Base-by-base conservation (phyloP, 768 basidiomycete genomes). In the Lentinula boryana region DNA sequence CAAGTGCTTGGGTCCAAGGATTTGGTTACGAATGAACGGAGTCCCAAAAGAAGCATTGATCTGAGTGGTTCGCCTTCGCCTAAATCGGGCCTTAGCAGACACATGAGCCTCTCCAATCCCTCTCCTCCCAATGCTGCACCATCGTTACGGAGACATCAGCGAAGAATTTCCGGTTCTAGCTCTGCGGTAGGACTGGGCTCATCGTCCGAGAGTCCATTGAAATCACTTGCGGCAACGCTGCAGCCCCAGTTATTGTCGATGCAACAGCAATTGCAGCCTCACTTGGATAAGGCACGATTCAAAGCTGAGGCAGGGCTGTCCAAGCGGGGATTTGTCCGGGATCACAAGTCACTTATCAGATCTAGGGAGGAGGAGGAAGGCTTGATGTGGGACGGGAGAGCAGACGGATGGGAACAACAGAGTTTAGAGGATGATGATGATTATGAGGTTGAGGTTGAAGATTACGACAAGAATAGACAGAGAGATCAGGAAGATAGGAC, bases 281-380 rank as follows among this genome's bases (percentile, higher is more conserved):
- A 73, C 48, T 68, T 88, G 27, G 86, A 88, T 60, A 80, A 81
- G 33, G 87, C 84, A 27, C 73, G 85, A 62, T 89, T 82, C 70
- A 89, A 89, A 70, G 87, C 86, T 0, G 87, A 89, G 69, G 88
- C 87, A 18, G 87, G 86, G 16, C 65, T 89, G 35, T 84, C 78
- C 62, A 74, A 74, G 65, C 75, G 86, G 4, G 88, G 87, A 43
- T 89, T 80, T 64, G 80, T 87, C 38, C 69, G 72, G 41, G 75
- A 74, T 62, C 49, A 40, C 21, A 43, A 65, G 64, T 61, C 60
- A 54, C 60, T 63, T 62, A 31, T 63, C 61, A 66, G 82, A 65
- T 73, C 80, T 72, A 64, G 48, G 49, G 70, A 15, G 70, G 70
- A 53, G 69, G 69, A 62, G 70, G 76, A 66, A 65, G 76, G 71